Evolutionary conservation across 2,329 filamentous ascomycete species (phyloP).

Genomic region (Ophiostoma ulmi): DNA sequence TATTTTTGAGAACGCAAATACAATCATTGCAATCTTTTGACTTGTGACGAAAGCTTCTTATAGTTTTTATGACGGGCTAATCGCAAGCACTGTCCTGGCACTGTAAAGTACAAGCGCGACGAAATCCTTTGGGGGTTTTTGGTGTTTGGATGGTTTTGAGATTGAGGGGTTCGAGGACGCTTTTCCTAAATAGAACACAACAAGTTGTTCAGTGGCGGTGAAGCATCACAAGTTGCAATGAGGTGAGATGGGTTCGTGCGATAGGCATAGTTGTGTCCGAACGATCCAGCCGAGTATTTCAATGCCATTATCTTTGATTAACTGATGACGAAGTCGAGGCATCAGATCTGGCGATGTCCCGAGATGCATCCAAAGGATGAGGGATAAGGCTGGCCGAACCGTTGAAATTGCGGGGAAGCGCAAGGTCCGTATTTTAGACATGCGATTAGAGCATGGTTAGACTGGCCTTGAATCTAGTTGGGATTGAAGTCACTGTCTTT

Average conservation of each 20-base stretch:
- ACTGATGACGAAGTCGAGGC: not conserved
- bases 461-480: not conserved
- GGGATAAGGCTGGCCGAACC: not conserved
- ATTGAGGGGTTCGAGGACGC: not conserved
- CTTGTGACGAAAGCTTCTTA: not conserved
- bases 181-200: not conserved
- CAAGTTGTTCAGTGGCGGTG: not conserved
- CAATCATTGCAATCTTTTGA: not conserved
- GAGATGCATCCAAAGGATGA: not conserved
- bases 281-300: not conserved
- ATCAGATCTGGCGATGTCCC: constrained; percentile 4
- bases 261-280: no score
- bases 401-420: constrained; percentile 8
- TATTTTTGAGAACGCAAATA: not conserved
- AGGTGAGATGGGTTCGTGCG: not conserved
- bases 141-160: not conserved
- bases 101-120: not conserved
- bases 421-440: not conserved
- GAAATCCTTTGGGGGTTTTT: not conserved
- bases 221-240: not conserved
- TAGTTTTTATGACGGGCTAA: no score
- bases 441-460: not conserved
- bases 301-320: not conserved
- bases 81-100: constrained; percentile 1
- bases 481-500: not conserved